A percentile compares a stretch with the other conserved stretches of the same genome.
Conservation (phyloP, 176 grass and related monocot genomes). For the Cocos nucifera region DNA sequence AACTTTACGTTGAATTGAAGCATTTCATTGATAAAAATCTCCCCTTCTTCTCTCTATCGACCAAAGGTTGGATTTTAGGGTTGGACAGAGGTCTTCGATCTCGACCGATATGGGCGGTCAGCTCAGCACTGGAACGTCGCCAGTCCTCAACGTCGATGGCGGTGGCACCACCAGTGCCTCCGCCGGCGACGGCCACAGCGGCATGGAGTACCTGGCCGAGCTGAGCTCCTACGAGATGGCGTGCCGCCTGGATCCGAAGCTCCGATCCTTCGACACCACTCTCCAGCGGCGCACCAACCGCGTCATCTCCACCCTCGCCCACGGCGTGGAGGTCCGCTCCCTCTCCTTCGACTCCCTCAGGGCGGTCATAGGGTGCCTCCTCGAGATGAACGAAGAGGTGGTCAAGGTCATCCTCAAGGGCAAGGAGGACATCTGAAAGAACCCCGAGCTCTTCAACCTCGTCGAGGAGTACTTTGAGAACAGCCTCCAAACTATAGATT, state of each 20-base stretch:
- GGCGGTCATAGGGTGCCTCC: slow-evolving; percentile 80
- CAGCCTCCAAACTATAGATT: slow-evolving; percentile 91
- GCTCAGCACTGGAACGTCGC: slow-evolving; percentile 30
- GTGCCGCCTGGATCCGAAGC: slow-evolving; percentile 72
- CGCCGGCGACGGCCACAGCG: too few relatives aligned
- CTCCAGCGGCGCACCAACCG: slow-evolving; percentile 83
- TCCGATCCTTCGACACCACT: slow-evolving; percentile 69
- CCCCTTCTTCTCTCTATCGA: not conserved
- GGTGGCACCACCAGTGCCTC: slow-evolving; percentile 23
- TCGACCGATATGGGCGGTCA: slow-evolving; percentile 22
- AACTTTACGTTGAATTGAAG: slow-evolving; percentile 11
- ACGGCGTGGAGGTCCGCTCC: slow-evolving; percentile 71
- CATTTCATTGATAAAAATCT: slow-evolving; percentile 4
- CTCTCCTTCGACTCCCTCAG: slow-evolving; percentile 73
- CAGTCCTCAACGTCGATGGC: slow-evolving; percentile 55
- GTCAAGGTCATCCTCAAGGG: slow-evolving; percentile 78
- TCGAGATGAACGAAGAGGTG: slow-evolving; percentile 99
- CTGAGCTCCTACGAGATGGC: slow-evolving; percentile 92
- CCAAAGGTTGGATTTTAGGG: slow-evolving; percentile 3
- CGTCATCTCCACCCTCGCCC: slow-evolving; percentile 72
- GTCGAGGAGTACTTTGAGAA: slow-evolving; percentile 95
- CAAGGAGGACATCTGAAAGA: slow-evolving; percentile 97
- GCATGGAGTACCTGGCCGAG: slow-evolving; percentile 19
- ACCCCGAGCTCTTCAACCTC: slow-evolving; percentile 67
- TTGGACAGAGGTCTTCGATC: not conserved